These are phyloP conservation scores for Asclepias syriaca DNA, from an alignment of 257 asterid genomes.

Conservation along the genomic window DNA sequence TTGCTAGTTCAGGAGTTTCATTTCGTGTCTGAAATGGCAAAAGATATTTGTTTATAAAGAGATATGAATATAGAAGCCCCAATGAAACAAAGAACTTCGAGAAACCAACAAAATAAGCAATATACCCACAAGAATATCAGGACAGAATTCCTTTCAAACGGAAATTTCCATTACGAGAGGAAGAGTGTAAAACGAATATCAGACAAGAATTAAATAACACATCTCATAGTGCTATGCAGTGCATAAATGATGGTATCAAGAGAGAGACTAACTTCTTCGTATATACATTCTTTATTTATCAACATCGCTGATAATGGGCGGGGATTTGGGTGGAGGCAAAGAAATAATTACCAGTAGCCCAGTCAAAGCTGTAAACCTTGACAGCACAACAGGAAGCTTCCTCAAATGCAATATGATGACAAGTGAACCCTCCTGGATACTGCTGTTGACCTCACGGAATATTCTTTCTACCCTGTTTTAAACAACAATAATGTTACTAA, in stretches of 20 bases:
- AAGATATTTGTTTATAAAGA: slow-evolving; percentile 13
- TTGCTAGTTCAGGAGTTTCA: slow-evolving; percentile 76
- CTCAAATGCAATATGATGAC: slow-evolving; percentile 63
- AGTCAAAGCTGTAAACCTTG: slow-evolving; percentile 87
- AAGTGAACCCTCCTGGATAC: slow-evolving; percentile 77
- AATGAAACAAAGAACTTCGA: neutral
- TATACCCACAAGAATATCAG: neutral
- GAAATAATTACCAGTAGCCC: slow-evolving; percentile 74
- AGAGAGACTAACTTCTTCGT: too few relatives aligned
- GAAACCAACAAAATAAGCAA: neutral
- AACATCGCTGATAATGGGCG: neutral
- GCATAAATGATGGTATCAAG: slow-evolving; percentile 3
- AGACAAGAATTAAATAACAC: neutral
- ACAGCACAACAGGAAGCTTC: slow-evolving; percentile 77
- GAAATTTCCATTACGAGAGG: neutral
- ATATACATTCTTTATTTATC: too few relatives aligned
- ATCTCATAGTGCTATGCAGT: neutral
- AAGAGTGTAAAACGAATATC: neutral
- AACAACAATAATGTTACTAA: neutral
- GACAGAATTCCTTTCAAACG: neutral
- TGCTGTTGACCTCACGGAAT: slow-evolving; percentile 83
- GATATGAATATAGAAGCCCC: neutral
- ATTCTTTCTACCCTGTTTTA: slow-evolving; percentile 86
- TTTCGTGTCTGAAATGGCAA: slow-evolving; percentile 52
- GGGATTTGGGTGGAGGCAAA: neutral